phyloP scores from a whole-genome alignment of 306 rosid genomes.

The Senna tora region DNA sequence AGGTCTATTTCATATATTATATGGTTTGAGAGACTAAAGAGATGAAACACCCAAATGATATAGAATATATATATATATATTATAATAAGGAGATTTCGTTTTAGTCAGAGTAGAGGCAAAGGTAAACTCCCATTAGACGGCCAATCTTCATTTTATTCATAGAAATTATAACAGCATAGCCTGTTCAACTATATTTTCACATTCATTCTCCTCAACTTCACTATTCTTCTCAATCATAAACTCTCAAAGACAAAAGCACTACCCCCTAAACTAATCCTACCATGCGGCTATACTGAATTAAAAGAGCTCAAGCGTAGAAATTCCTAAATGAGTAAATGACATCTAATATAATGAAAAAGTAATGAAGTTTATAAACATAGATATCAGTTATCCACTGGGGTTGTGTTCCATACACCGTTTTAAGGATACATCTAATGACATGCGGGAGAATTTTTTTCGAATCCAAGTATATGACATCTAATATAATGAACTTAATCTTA shows the following conservation, averaged over 20 bases:
- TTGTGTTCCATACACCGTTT: not conserved
- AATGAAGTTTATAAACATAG: not conserved
- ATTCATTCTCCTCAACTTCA: not conserved
- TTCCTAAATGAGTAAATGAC: not conserved
- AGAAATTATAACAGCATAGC: constrained; percentile 11
- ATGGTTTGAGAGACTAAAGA: too few relatives aligned
- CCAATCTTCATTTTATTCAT: not conserved
- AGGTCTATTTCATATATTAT: too few relatives aligned
- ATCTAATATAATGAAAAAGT: not conserved
- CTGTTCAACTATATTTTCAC: not conserved
- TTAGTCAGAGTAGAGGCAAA: not conserved
- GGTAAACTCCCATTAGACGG: too few relatives aligned
- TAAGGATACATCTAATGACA: not conserved
- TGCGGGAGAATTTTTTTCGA: too few relatives aligned
- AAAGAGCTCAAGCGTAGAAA: not conserved
- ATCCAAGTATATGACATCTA: not conserved
- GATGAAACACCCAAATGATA: too few relatives aligned
- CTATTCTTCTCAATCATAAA: not conserved
- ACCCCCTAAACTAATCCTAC: not conserved
- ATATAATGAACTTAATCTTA: not conserved
- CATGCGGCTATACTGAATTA: not conserved
- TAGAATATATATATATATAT: too few relatives aligned
- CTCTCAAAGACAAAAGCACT: not conserved
- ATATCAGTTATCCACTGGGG: not conserved
- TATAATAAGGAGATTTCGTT: too few relatives aligned